Base-by-base conservation (phyloP, 768 basidiomycete genomes). In the Lactarius evosmus region DNA sequence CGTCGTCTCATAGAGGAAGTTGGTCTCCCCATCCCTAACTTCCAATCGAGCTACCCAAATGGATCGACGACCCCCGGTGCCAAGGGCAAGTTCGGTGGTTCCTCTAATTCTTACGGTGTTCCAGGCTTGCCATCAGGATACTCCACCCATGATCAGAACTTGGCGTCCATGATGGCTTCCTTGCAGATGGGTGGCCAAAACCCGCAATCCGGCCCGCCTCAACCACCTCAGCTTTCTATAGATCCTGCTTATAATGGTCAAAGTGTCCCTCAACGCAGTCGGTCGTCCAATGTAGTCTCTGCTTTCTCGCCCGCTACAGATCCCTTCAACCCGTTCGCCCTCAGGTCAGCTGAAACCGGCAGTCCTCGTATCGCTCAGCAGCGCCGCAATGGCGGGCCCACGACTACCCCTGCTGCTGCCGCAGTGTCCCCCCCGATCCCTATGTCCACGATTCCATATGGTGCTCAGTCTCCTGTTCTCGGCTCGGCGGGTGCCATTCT, bases 1-100 rank as follows among this genome's bases (percentile, higher is more conserved):
- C 88, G 93, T 65, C 84, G 92, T 63, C 80, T 98, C 54, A 91
- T 97, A 60, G 94, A 97, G 74, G 95, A 96, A 76, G 94, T 97
- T 66, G 95, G 95, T 14, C 77, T 98, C 50, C 91, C 93, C 7
- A 88, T 94, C 53, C 91, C 90, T 59, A 93, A 87, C 77, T 88
- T 91, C 75, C 89, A 92, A 74, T 87, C 91, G 14, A 85, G 86
- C 16, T 92, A 91, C 74, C 79, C 85, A 17, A 76, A 76, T 30
- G 85, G 85, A 65, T 83, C 82, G 64, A 78, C 86, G 7, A 80
- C 84, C 56, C 79, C 84, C 7, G 78, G 81, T 66, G 82, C 85
- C 65, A 91, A 91, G 75, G 75, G 79, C 56, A 85, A 86, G 74
- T 75, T 69, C 29, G 57, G 79, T 62, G 76, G 78, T 38, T 66